Evolutionary conservation across 306 rosid species (phyloP).

Genomic region (Hippophae gyantsensis): DNA sequence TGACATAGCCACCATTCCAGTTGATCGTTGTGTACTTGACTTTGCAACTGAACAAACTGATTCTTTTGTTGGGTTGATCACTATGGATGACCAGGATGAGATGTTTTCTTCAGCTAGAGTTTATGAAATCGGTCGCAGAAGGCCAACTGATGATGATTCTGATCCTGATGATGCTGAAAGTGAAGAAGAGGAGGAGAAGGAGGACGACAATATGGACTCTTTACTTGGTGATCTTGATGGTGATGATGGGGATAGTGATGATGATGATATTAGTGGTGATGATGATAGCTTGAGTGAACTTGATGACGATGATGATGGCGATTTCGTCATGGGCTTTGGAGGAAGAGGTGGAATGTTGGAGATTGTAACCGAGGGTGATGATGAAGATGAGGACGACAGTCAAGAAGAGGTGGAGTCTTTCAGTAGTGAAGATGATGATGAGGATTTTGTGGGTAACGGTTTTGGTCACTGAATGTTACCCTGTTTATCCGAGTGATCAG

Average conservation of each 20-base stretch:
- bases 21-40: slow-evolving; percentile 96
- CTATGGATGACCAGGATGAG: slow-evolving; percentile 94
- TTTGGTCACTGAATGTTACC: slow-evolving; percentile 48
- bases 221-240: slow-evolving; percentile 71
- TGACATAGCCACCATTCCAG: slow-evolving; percentile 76
- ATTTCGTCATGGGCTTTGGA: slow-evolving; percentile 29
- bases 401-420: slow-evolving; percentile 34
- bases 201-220: slow-evolving; percentile 47
- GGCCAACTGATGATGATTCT: slow-evolving; percentile 91
- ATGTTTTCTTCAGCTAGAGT: slow-evolving; percentile 85
- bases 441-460: slow-evolving; percentile 50
- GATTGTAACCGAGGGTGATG: slow-evolving; percentile 60
- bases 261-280: slow-evolving; percentile 57
- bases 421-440: slow-evolving; percentile 62
- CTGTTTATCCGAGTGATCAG: not conserved
- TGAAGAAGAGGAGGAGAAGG: slow-evolving; percentile 83
- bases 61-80: slow-evolving; percentile 84
- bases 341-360: slow-evolving; percentile 61
- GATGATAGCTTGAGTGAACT: slow-evolving; percentile 44
- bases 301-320: too few relatives aligned
- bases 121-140: slow-evolving; percentile 87
- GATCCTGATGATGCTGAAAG: slow-evolving; percentile 97
- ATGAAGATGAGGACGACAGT: slow-evolving; percentile 66
- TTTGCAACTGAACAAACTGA: slow-evolving; percentile 87
- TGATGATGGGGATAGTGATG: slow-evolving; percentile 57